Percentiles rank a stretch among this genome's conserved stretches.
These are phyloP conservation scores for Barnettozyma vustinii DNA, from an alignment of 805 yeast species.

Conservation along the genomic window DNA sequence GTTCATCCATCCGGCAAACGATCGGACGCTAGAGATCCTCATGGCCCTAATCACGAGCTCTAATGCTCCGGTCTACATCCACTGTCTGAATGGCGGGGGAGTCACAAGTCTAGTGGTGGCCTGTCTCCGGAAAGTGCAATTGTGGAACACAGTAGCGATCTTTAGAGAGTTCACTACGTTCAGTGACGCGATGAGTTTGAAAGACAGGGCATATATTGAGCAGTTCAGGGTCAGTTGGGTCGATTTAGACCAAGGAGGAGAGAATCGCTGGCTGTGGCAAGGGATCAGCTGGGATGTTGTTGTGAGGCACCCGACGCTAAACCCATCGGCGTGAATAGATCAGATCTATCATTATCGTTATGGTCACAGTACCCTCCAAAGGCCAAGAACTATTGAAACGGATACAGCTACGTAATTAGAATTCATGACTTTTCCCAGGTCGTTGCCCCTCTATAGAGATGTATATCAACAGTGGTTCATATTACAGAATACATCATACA, in stretches of 20 bases:
- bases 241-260: background rate
- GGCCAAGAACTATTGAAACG: no score
- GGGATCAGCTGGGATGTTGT: slow-evolving; percentile 25
- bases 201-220: slow-evolving; percentile 81
- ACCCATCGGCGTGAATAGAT: background rate
- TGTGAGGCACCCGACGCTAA: slow-evolving; percentile 23
- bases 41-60: slow-evolving; percentile 53
- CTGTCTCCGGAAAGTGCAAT: slow-evolving; percentile 72
- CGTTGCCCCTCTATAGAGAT: no score
- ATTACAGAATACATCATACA: no score
- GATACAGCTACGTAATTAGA: no score
- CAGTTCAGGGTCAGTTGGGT: slow-evolving; percentile 55
- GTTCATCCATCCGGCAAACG: slow-evolving; percentile 11
- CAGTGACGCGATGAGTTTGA: slow-evolving; percentile 66
- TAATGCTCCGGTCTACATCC: slow-evolving; percentile 70
- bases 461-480: no score
- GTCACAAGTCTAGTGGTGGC: slow-evolving; percentile 82
- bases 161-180: slow-evolving; percentile 76
- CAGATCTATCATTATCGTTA: no score
- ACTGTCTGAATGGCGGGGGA: slow-evolving; percentile 87
- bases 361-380: no score
- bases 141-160: slow-evolving; percentile 88
- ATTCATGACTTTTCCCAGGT: no score
- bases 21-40: slow-evolving; percentile 48
- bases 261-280: slow-evolving; percentile 20